Percentiles rank a stretch among this genome's conserved stretches.
Conservation (phyloP, 108 stramenopile species). For the Cyclotella kingstonii region DNA sequence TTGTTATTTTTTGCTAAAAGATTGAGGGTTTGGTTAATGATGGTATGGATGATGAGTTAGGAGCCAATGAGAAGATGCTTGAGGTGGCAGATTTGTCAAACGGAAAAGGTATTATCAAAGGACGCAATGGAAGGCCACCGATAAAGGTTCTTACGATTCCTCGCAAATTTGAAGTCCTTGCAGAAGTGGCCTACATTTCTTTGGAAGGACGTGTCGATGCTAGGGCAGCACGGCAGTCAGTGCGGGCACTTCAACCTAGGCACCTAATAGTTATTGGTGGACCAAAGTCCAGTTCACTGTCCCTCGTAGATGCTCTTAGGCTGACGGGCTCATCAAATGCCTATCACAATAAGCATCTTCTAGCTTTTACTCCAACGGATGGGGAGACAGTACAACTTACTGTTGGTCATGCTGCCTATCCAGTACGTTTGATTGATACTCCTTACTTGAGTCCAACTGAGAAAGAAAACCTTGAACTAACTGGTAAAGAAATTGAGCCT, state of each 20-base stretch:
- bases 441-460: conserved; percentile 76
- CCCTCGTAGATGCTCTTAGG: conserved; percentile 66
- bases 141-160: conserved; percentile 68
- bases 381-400: conserved; percentile 64
- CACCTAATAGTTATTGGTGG: conserved; percentile 83
- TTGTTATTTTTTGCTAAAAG: not conserved
- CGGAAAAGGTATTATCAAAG: conserved; percentile 85
- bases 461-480: conserved; percentile 41
- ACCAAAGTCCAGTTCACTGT: conserved; percentile 49
- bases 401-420: conserved; percentile 83
- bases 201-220: conserved; percentile 83
- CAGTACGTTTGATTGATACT: conserved; percentile 74
- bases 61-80: conserved; percentile 64
- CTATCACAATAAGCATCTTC: not conserved
- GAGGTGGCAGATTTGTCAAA: conserved; percentile 82
- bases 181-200: conserved; percentile 82
- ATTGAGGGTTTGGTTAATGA: conserved; percentile 13
- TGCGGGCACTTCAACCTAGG: conserved; percentile 84
- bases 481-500: conserved; percentile 49
- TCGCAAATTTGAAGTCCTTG: conserved; percentile 71
- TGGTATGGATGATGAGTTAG: conserved; percentile 29
- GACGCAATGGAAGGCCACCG: conserved; percentile 79
- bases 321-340: conserved; percentile 22
- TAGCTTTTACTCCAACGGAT: conserved; percentile 54
- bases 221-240: conserved; percentile 78